Evolutionary conservation across 192 early-diverging fungal genomes (phyloP), one percentile per base, ranked within the genome.

Genomic region (Anaeromyces robustus): DNA sequence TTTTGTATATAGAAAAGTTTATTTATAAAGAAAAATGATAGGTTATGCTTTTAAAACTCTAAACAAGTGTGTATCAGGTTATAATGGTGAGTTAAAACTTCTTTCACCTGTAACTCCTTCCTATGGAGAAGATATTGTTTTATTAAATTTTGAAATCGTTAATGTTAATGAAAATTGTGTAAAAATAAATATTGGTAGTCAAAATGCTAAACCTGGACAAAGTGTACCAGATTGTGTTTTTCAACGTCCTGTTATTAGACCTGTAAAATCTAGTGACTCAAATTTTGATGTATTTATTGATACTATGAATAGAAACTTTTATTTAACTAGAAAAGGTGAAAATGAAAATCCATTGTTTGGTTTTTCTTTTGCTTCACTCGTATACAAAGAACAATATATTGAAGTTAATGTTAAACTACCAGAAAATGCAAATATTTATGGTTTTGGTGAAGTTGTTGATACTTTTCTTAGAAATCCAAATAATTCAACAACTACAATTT

Each of bases 381-480:
- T 93, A 22, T 92, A 87, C 43, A 89, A 92, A 80, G 87, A 92
- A 81, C 89, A 92, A 82, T 93, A 92, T 78, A 82, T 93, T 12
- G 90, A 92, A 82, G 78, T 93, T 29, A 89, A 90, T 1, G 86
- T 90, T n/a, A 81, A 32, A 2, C 59, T 92, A 34, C 90, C 90
- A 12, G 29, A 43, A 0, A 80, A 90, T 77, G 89, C 92, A 22
- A 91, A 92, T 77, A 88, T 93, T 77, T 93, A 91, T 79, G 92
- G 92, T 16, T 84, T 93, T 16, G 92, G 92, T 19, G 92, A 93
- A 82, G 83, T 86, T 7, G 87, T 87, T 18, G 84, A 87, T 29
- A 83, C 82, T 29, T 92, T 92, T 80, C 85, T 87, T 78, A 82
- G 91, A 28, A 83, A 88, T 77, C 82, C 84, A 26, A 30, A 77